Evolutionary conservation across 768 basidiomycete species (phyloP).

Genomic region (Termitomyces sp.): DNA sequence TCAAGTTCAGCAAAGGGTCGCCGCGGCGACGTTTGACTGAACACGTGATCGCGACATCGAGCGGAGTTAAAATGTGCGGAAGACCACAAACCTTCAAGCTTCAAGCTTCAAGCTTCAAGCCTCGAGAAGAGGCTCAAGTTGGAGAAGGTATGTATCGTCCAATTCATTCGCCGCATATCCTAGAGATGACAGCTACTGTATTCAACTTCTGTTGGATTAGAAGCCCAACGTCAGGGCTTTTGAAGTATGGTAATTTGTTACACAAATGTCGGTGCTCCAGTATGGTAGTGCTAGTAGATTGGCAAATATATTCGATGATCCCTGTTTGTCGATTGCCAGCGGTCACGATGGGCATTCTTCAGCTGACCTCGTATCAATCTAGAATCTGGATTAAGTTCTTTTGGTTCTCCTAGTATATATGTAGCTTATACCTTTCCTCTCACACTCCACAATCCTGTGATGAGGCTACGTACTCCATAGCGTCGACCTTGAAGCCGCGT

Average conservation of each 20-base stretch:
- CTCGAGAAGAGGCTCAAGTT: no score
- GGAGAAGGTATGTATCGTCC: not conserved
- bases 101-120: no score
- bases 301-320: not conserved
- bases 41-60: not conserved
- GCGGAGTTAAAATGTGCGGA: not conserved
- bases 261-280: no score
- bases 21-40: not conserved
- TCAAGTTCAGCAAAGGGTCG: not conserved
- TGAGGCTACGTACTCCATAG: not conserved
- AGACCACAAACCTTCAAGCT: no score
- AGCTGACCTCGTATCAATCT: not conserved
- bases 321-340: not conserved
- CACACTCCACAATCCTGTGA: not conserved
- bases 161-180: not conserved
- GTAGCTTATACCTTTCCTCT: not conserved
- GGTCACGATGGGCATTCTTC: not conserved
- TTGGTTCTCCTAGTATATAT: not conserved
- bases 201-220: not conserved
- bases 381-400: not conserved
- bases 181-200: not conserved
- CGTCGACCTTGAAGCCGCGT: not conserved
- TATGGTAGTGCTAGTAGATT: no score
- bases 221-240: not conserved
- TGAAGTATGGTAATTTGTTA: no score